Evolutionary conservation across 1,284 basidiomycete genomes (phyloP).

Genomic region (Porodaedalea pini): DNA sequence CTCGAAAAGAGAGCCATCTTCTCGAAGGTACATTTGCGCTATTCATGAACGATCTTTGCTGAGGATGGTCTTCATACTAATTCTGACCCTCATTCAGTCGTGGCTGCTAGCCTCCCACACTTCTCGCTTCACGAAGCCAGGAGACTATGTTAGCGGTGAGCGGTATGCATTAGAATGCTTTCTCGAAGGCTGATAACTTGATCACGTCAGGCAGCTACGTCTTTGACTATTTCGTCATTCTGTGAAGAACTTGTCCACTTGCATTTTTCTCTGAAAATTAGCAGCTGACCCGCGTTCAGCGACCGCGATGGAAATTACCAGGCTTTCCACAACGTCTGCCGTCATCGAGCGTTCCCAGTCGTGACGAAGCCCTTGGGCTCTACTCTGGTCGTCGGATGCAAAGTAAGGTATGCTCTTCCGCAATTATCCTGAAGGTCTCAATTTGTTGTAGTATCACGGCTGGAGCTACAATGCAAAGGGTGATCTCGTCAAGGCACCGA

Average conservation of each 20-base stretch:
- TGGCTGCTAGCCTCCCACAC: constrained; percentile 25
- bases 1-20: constrained; percentile 29
- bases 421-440: not conserved
- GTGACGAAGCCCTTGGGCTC: constrained; percentile 25
- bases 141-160: constrained; percentile 25
- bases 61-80: not conserved
- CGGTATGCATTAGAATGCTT: too few species aligned
- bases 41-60: not conserved
- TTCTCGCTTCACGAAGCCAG: constrained; percentile 26
- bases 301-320: constrained; percentile 23
- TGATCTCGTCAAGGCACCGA: constrained; percentile 27
- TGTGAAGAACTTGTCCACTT: too few species aligned
- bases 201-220: constrained; percentile 15
- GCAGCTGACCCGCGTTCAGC: constrained; percentile 10
- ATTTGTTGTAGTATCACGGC: constrained; percentile 23
- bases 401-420: constrained; percentile 5
- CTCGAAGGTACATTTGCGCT: constrained; percentile 20
- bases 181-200: not conserved
- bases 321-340: constrained; percentile 25
- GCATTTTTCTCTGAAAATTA: not conserved
- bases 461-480: constrained; percentile 28
- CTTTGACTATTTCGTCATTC: constrained; percentile 20
- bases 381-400: constrained; percentile 25
- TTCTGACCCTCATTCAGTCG: not conserved
- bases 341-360: constrained; percentile 28